A percentile compares a stretch with the other conserved stretches of the same genome.
These are phyloP conservation scores for Sclerotinia glacialis DNA, from an alignment of 2,329 filamentous ascomycete genomes.

Conservation along the genomic window DNA sequence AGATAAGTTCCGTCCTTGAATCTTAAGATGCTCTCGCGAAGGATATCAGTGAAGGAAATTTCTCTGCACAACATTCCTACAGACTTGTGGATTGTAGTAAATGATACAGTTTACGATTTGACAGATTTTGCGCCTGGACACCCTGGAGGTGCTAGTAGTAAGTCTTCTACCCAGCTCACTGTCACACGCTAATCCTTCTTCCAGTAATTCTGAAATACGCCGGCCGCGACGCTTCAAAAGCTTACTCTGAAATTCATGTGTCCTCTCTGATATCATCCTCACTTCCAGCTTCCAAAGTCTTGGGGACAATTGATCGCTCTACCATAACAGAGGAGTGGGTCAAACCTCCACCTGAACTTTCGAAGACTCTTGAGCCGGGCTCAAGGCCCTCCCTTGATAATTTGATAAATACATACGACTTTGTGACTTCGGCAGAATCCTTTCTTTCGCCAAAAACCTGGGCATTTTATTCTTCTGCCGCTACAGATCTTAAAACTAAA, in stretches of 20 bases:
- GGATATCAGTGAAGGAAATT: slow-evolving; percentile 46
- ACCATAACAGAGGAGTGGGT: slow-evolving; percentile 51
- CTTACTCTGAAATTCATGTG: slow-evolving; percentile 52
- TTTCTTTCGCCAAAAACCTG: slow-evolving; percentile 62
- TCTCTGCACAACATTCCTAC: slow-evolving; percentile 47
- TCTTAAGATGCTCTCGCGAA: slow-evolving; percentile 26
- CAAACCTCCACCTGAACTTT: slow-evolving; percentile 41
- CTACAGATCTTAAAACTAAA: slow-evolving; percentile 66
- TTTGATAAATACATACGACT: slow-evolving; percentile 59
- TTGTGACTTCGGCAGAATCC: slow-evolving; percentile 54
- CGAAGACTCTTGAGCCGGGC: slow-evolving; percentile 25
- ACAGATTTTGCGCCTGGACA: slow-evolving; percentile 64
- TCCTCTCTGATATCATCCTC: slow-evolving; percentile 47
- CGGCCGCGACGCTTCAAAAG: slow-evolving; percentile 52
- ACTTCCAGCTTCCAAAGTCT: slow-evolving; percentile 45
- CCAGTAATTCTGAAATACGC: slow-evolving; percentile 50
- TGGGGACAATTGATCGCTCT: slow-evolving; percentile 49
- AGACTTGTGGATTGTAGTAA: slow-evolving; percentile 66
- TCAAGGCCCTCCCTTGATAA: slow-evolving; percentile 46
- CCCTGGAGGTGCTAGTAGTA: slow-evolving; percentile 56
- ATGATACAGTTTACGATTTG: slow-evolving; percentile 65
- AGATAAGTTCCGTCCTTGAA: background rate
- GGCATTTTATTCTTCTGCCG: slow-evolving; percentile 66
- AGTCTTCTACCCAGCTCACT: slow-evolving; percentile 28
- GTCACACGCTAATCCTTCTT: slow-evolving; percentile 3